A percentile compares a stretch with the other conserved stretches of the same genome.
Evolutionary conservation across 805 yeast species (phyloP).

Genomic region (Cyberlindnera saturnus): DNA sequence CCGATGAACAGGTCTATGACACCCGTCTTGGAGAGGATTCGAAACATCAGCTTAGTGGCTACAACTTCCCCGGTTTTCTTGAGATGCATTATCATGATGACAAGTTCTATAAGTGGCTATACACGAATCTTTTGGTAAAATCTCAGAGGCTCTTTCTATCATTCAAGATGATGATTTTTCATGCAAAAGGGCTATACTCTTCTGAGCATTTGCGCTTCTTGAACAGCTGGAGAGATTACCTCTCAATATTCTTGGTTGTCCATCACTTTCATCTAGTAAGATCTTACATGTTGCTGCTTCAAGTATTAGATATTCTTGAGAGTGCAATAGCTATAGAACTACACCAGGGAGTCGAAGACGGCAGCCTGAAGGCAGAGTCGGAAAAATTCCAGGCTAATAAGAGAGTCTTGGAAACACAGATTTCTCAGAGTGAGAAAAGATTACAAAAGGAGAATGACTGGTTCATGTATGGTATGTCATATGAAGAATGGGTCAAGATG

Average conservation of each 20-base stretch:
- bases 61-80: neutral
- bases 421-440: constrained; percentile 2
- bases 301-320: constrained; percentile 3
- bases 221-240: constrained; percentile 6
- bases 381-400: neutral
- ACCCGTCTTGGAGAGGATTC: neutral
- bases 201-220: constrained; percentile 4
- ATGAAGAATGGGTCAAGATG: constrained; percentile 1
- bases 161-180: neutral
- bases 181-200: neutral
- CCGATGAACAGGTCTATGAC: neutral
- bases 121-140: neutral
- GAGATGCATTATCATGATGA: neutral
- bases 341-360: neutral
- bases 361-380: neutral
- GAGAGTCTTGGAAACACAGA: constrained; percentile 3
- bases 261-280: constrained; percentile 5
- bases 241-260: constrained; percentile 3
- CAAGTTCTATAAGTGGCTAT: neutral
- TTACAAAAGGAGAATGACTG: constrained; percentile 1
- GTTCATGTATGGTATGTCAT: constrained; percentile 5
- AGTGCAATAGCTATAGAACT: constrained; percentile 6
- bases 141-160: neutral
- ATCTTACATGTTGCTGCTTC: constrained; percentile 3
- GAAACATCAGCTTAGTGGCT: neutral